Evolutionary conservation across 2,329 filamentous ascomycete species (phyloP).

Genomic region (Hypoxylon rubiginosum): DNA sequence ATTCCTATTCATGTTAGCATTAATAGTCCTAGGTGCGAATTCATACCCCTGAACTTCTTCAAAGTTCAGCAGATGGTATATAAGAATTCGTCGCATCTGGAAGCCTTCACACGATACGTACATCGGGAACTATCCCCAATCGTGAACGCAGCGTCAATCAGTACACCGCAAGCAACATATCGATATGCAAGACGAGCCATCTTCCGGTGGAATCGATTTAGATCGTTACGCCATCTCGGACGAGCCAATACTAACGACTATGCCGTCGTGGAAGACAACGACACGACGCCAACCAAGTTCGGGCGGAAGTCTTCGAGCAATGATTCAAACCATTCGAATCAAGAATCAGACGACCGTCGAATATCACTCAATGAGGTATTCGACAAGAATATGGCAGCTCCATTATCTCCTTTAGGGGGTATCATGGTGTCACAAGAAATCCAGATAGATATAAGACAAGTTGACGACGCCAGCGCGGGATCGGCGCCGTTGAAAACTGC

Average conservation of each 20-base stretch:
- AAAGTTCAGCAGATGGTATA: slow-evolving; percentile 75
- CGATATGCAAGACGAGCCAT: slow-evolving; percentile 22
- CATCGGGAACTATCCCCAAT: slow-evolving; percentile 71
- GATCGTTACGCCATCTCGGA: slow-evolving; percentile 17
- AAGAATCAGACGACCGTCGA: slow-evolving; percentile 14
- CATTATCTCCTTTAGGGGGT: slow-evolving; percentile 59
- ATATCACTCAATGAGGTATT: slow-evolving; percentile 29
- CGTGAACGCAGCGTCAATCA: slow-evolving; percentile 53
- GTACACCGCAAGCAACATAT: slow-evolving; percentile 34
- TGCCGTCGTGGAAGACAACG: slow-evolving; percentile 50
- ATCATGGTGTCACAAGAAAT: slow-evolving; percentile 75
- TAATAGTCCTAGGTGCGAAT: slow-evolving; percentile 66
- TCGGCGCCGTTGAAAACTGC: slow-evolving; percentile 25
- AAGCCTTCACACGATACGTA: slow-evolving; percentile 71
- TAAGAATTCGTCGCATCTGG: slow-evolving; percentile 65
- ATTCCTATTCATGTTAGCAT: slow-evolving; percentile 71
- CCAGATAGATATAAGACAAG: slow-evolving; percentile 62
- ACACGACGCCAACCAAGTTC: slow-evolving; percentile 47
- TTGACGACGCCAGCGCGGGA: slow-evolving; percentile 46
- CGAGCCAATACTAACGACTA: slow-evolving; percentile 30
- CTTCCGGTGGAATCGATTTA: slow-evolving; percentile 22
- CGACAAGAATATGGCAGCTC: slow-evolving; percentile 23
- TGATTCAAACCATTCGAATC: slow-evolving; percentile 49
- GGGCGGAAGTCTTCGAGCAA: slow-evolving; percentile 44
- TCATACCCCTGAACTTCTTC: slow-evolving; percentile 75